Conservation (phyloP, 2,329 filamentous ascomycete species). For the Massarina eburnea region DNA sequence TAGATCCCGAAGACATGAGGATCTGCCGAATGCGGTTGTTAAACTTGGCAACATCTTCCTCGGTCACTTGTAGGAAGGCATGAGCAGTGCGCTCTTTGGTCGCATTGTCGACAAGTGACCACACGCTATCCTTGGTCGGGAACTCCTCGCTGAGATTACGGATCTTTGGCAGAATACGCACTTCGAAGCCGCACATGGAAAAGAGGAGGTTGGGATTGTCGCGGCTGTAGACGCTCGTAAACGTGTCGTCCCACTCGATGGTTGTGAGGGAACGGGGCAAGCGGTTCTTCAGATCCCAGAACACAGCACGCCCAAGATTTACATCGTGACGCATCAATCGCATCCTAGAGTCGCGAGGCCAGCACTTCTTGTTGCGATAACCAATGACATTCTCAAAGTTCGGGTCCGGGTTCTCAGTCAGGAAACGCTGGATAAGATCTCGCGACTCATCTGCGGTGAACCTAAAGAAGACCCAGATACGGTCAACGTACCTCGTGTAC, state of each 20-base stretch:
- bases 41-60: conserved; percentile 98
- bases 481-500: conserved; percentile 98
- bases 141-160: conserved; percentile 96
- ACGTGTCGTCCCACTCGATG: conserved; percentile 98
- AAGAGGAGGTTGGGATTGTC: conserved; percentile 97
- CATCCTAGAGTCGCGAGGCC: conserved; percentile 97
- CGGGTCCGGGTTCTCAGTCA: conserved; percentile 96
- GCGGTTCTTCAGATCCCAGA: conserved; percentile 98
- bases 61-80: conserved; percentile 95
- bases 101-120: conserved; percentile 94
- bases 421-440: conserved; percentile 93
- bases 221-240: conserved; percentile 94
- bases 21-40: conserved; percentile 99
- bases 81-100: conserved; percentile 97
- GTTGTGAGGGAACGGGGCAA: conserved; percentile 93
- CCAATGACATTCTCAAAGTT: conserved; percentile 99
- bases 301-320: conserved; percentile 93
- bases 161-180: conserved; percentile 92
- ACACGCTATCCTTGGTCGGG: conserved; percentile 95
- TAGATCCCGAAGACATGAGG: conserved; percentile 98
- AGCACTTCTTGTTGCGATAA: conserved; percentile 99
- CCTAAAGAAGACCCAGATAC: conserved; percentile 96
- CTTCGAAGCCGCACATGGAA: conserved; percentile 97
- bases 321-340: conserved; percentile 98
- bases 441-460: conserved; percentile 93